Evolutionary conservation across 2,329 filamentous ascomycete genomes (phyloP).

Genomic region (Paecilomyces sp.): DNA sequence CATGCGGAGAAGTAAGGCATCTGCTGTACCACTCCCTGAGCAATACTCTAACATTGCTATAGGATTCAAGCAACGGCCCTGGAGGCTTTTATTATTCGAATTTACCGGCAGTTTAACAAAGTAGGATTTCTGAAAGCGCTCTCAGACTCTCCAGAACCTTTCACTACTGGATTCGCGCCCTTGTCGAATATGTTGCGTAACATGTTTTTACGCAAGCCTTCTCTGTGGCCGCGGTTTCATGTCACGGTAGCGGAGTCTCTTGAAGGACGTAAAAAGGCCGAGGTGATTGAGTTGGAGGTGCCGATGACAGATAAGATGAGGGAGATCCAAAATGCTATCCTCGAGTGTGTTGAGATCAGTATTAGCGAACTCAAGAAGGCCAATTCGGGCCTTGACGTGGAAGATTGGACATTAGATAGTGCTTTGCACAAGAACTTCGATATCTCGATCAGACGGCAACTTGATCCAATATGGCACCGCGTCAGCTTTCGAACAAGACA

Average conservation of each 20-base stretch:
- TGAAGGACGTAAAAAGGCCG: constrained; percentile 85
- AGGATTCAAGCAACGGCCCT: constrained; percentile 76
- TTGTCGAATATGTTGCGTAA: constrained; percentile 87
- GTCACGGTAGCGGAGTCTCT: constrained; percentile 81
- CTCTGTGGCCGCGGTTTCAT: constrained; percentile 90
- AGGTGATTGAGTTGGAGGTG: constrained; percentile 94
- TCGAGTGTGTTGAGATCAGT: constrained; percentile 93
- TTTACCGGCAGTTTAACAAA: constrained; percentile 94
- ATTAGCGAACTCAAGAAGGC: constrained; percentile 89
- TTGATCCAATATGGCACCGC: constrained; percentile 95
- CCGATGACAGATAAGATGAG: constrained; percentile 93
- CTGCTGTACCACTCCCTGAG: neutral
- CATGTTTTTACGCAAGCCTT: constrained; percentile 79
- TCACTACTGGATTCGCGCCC: constrained; percentile 80
- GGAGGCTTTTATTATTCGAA: constrained; percentile 90
- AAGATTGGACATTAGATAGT: constrained; percentile 93
- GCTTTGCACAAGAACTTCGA: constrained; percentile 91
- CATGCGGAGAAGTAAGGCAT: constrained; percentile 65
- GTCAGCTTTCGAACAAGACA: constrained; percentile 92
- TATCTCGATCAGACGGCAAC: constrained; percentile 73
- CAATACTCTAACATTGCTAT: constrained; percentile 5
- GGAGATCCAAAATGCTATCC: constrained; percentile 85
- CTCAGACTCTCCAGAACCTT: constrained; percentile 86
- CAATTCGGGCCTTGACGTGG: constrained; percentile 86
- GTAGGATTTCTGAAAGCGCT: constrained; percentile 91